Conservation (phyloP, 176 grass and related monocot species). For the Aegilops sharonensis region DNA sequence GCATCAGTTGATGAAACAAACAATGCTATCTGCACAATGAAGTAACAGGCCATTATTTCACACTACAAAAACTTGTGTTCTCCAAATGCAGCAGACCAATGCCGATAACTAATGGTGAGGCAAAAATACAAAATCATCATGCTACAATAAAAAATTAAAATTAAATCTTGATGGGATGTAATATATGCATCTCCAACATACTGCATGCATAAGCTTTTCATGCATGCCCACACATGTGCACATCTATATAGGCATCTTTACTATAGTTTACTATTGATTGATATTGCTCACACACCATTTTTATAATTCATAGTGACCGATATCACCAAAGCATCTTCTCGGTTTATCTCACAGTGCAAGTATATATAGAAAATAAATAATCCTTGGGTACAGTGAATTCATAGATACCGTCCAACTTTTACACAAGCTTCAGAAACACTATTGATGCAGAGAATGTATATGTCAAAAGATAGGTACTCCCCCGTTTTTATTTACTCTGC, state of each 20-base stretch:
- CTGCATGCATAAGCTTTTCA: not conserved
- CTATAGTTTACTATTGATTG: not conserved
- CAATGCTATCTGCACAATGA: slow-evolving; percentile 64
- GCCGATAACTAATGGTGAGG: not conserved
- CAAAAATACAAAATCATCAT: not conserved
- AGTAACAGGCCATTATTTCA: slow-evolving; percentile 4
- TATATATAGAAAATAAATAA: not conserved
- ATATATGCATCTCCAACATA: not conserved
- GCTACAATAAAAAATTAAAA: not conserved
- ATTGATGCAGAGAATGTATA: not conserved
- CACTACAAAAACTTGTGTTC: not conserved
- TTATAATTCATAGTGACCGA: not conserved
- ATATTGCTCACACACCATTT: not conserved
- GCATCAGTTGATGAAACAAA: slow-evolving; percentile 93
- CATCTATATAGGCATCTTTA: not conserved
- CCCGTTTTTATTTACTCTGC: no score
- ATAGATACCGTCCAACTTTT: not conserved
- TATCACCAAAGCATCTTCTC: not conserved
- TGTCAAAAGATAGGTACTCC: not conserved
- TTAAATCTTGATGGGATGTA: not conserved
- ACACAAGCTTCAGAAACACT: not conserved
- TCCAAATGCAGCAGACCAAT: slow-evolving; percentile 4
- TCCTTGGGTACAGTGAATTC: not conserved
- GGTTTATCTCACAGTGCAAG: not conserved
- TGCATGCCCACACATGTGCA: not conserved